Conservation (phyloP, 2,329 filamentous ascomycete genomes). For the Elsinoe ampelina region DNA sequence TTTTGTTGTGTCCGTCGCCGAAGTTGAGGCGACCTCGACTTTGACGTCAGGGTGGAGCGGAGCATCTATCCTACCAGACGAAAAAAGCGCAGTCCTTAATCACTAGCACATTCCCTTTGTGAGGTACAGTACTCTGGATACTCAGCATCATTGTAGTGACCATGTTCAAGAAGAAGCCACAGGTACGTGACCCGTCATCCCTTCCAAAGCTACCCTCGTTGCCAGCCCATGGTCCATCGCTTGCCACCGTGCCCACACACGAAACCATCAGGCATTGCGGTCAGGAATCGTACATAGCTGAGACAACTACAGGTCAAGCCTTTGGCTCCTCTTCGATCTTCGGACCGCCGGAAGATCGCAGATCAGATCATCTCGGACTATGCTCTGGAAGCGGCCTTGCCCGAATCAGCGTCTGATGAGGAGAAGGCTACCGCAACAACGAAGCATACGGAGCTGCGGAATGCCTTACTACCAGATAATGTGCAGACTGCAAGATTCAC, state of each 20-base stretch:
- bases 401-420: conserved; percentile 30
- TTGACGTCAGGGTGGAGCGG: no score
- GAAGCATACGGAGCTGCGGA: conserved; percentile 45
- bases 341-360: conserved; percentile 56
- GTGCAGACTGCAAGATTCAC: conserved; percentile 54
- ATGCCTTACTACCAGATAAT: conserved; percentile 54
- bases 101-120: no score
- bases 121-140: no score
- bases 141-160: background rate
- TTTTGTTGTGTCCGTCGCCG: no score
- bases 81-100: background rate
- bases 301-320: conserved; percentile 50
- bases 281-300: background rate
- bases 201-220: no score
- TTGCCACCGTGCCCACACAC: background rate
- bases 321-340: conserved; percentile 55
- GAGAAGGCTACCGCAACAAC: conserved; percentile 36
- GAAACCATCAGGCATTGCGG: background rate
- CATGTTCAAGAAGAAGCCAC: conserved; percentile 33
- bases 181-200: background rate
- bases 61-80: background rate
- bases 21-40: no score
- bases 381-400: conserved; percentile 39
- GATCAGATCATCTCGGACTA: conserved; percentile 59
- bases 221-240: no score